Evolutionary conservation across 495 filamentous ascomycete genomes (phyloP).

Genomic region (Aspergillus coremiiformis): DNA sequence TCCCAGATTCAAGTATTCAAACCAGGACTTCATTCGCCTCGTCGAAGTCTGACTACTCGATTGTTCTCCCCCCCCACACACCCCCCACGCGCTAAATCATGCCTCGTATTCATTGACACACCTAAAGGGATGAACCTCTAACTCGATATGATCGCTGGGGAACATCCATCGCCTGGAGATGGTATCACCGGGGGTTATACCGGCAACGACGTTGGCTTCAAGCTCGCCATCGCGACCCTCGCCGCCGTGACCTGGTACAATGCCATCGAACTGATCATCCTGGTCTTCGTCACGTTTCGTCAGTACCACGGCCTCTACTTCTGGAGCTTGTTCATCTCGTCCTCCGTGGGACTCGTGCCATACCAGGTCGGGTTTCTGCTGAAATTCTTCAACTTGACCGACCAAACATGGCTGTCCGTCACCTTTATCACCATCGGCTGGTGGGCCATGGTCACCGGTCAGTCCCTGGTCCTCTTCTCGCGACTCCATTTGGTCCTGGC

Average conservation of each 20-base stretch:
- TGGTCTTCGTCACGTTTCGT: conserved; percentile 49
- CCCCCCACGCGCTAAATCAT: neutral
- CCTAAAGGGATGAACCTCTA: neutral
- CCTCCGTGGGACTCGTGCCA: conserved; percentile 48
- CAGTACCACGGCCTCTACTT: conserved; percentile 50
- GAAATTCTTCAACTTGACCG: conserved; percentile 49
- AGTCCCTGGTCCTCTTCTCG: conserved; percentile 60
- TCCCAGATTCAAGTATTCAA: neutral
- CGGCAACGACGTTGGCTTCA: conserved; percentile 27
- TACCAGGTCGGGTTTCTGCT: conserved; percentile 55
- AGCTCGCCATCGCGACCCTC: conserved; percentile 48
- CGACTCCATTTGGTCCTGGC: conserved; percentile 55
- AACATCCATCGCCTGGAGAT: conserved; percentile 23
- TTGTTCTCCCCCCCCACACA: too few species aligned
- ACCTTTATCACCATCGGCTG: conserved; percentile 49
- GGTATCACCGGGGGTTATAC: conserved; percentile 39
- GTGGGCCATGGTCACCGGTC: conserved; percentile 58
- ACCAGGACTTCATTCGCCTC: neutral
- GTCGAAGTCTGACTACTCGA: too few species aligned
- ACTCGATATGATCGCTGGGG: conserved; percentile 20
- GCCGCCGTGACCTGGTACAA: conserved; percentile 49
- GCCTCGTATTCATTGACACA: neutral
- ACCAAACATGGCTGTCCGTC: conserved; percentile 32
- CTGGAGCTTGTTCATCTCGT: conserved; percentile 47
- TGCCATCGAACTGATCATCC: conserved; percentile 47